A percentile compares a stretch with the other conserved stretches of the same genome.
Conservation (phyloP, 2,329 filamentous ascomycete species). For the Pseudogymnoascus sp. region DNA sequence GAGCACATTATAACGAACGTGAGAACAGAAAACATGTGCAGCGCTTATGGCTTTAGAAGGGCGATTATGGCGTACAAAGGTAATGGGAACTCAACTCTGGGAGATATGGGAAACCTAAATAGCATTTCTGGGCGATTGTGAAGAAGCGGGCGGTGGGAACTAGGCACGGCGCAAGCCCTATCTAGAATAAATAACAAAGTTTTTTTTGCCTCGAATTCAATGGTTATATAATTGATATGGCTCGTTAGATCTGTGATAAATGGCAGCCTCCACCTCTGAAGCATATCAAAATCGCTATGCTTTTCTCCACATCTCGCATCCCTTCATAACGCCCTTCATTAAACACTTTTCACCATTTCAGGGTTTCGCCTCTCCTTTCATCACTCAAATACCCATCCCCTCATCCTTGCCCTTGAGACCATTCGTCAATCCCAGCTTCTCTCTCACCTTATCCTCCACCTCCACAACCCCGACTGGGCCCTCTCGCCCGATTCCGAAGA, state of each 20-base stretch:
- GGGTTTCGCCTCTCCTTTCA: background rate
- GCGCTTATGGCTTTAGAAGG: background rate
- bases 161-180: background rate
- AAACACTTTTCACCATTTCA: background rate
- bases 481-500: conserved; percentile 62
- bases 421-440: conserved; percentile 40
- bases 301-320: background rate
- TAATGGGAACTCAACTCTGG: conserved; percentile 3
- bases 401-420: conserved; percentile 17
- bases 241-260: background rate
- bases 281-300: background rate
- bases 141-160: background rate
- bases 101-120: conserved; percentile 1
- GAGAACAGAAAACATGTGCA: background rate
- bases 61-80: background rate
- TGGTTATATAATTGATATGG: background rate
- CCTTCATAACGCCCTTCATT: background rate
- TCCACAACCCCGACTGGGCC: conserved; percentile 60
- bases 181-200: background rate
- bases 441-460: conserved; percentile 54
- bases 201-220: background rate
- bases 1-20: conserved; percentile 1
- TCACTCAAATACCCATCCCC: background rate
- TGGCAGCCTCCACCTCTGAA: background rate
- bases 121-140: background rate